Evolutionary conservation across 2,329 filamentous ascomycete genomes (phyloP).

Genomic region (Penicillium concentricum): DNA sequence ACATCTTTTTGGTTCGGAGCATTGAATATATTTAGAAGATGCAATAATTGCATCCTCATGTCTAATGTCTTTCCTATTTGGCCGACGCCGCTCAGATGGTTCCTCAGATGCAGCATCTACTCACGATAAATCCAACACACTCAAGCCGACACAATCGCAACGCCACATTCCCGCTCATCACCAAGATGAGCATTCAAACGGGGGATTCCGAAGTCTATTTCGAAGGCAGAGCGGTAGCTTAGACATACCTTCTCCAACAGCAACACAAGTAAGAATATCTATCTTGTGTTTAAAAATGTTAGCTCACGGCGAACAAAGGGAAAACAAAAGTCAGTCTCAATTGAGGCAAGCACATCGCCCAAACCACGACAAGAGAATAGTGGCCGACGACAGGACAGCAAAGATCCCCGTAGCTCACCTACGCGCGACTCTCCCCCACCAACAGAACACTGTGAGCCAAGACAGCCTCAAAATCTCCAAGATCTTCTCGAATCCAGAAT

Average conservation of each 20-base stretch:
- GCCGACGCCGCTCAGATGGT: slow-evolving; percentile 22
- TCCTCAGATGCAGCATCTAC: slow-evolving; percentile 20
- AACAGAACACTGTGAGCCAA: slow-evolving; percentile 21
- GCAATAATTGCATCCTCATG: not conserved
- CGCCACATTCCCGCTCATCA: slow-evolving; percentile 3
- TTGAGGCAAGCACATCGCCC: not conserved
- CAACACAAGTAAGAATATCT: slow-evolving; percentile 3
- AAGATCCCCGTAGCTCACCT: slow-evolving; percentile 3
- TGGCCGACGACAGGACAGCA: not conserved
- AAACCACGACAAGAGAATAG: not conserved
- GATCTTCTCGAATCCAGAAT: slow-evolving; percentile 27
- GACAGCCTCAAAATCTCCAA: slow-evolving; percentile 29
- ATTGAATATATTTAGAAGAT: not conserved
- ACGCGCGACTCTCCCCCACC: slow-evolving; percentile 8
- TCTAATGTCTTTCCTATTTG: slow-evolving; percentile 28
- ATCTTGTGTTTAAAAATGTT: not conserved
- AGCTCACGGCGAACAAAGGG: not conserved
- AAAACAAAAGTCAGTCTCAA: not conserved
- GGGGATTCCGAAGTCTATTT: slow-evolving; percentile 25
- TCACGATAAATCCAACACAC: slow-evolving; percentile 7
- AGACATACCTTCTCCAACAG: not conserved
- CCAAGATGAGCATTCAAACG: slow-evolving; percentile 2
- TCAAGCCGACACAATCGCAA: slow-evolving; percentile 11
- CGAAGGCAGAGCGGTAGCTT: slow-evolving; percentile 19
- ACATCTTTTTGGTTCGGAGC: not conserved